These are phyloP conservation scores for Chlamydomonas schloesseri DNA, from an alignment of 139 green algal species.

Conservation along the genomic window DNA sequence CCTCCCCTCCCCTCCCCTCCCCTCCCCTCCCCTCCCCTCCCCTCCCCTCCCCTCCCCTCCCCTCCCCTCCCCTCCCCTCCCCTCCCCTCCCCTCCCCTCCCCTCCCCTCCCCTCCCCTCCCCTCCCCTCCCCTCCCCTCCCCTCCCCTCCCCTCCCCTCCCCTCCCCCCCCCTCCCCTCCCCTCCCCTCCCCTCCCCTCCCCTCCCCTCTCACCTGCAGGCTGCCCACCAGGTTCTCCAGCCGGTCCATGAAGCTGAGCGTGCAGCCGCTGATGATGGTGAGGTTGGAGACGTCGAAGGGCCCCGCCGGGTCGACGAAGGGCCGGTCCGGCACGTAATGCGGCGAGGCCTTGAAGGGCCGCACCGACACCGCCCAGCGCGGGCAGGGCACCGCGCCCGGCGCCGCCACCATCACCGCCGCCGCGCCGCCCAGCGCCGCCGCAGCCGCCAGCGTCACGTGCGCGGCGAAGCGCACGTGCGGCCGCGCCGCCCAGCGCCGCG, in stretches of 20 bases:
- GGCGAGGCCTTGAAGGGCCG: neutral
- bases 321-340: constrained; percentile 28
- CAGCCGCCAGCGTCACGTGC: neutral
- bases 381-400: constrained; percentile 15
- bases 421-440: neutral
- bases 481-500: neutral
- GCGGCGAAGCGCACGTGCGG: neutral
- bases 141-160: too few species aligned
- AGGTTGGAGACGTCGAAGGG: constrained; percentile 47
- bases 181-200: too few species aligned
- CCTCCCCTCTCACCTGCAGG: constrained; percentile 5
- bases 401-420: neutral
- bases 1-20: too few species aligned
- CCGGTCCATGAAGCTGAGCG: constrained; percentile 53
- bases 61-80: too few species aligned
- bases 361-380: constrained; percentile 15
- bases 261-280: constrained; percentile 52
- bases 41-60: too few species aligned
- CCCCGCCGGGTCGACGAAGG: constrained; percentile 35
- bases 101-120: too few species aligned
- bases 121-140: too few species aligned
- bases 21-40: too few species aligned
- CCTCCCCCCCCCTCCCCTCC: too few species aligned
- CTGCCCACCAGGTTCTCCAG: constrained; percentile 49
- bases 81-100: too few species aligned